A percentile compares a stretch with the other conserved stretches of the same genome.
Evolutionary conservation across 495 filamentous ascomycete genomes (phyloP).

Genomic region (Xylaria telfairii): DNA sequence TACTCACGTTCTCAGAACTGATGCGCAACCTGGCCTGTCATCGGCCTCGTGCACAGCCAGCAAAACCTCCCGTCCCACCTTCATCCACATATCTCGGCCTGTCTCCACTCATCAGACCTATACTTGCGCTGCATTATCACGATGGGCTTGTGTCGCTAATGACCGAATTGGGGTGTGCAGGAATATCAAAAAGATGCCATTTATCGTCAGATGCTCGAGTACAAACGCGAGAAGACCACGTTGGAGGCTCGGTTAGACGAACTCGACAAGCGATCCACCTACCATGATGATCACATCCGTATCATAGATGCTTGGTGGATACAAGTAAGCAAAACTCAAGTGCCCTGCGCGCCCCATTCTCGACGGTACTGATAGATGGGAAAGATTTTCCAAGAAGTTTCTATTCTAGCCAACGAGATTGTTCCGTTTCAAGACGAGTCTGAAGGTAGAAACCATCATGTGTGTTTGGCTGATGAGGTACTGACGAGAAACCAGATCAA

Average conservation of each 20-base stretch:
- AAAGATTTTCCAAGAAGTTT: conserved; percentile 86
- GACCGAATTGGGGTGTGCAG: conserved; percentile 59
- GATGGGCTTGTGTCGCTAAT: conserved; percentile 34
- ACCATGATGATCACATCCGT: conserved; percentile 91
- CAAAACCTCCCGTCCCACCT: conserved; percentile 20
- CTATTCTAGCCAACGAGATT: conserved; percentile 65
- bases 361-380: conserved; percentile 21
- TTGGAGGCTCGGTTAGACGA: conserved; percentile 79
- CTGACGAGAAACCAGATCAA: conserved; percentile 45
- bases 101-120: conserved; percentile 25
- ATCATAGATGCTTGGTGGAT: conserved; percentile 89
- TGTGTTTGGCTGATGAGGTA: conserved; percentile 40
- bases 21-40: conserved; percentile 37
- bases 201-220: conserved; percentile 95
- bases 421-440: conserved; percentile 50
- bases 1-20: conserved; percentile 43
- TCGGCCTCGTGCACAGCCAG: conserved; percentile 26
- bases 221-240: conserved; percentile 83
- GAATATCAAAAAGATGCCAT: conserved; percentile 98
- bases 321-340: conserved; percentile 65
- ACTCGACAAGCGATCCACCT: conserved; percentile 71
- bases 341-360: background rate
- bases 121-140: conserved; percentile 32
- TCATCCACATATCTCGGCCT: conserved; percentile 25
- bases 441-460: conserved; percentile 56